A percentile compares a stretch with the other conserved stretches of the same genome.
phyloP scores from a whole-genome alignment of 2,329 filamentous ascomycete genomes.

The Zymoseptoria passerinii region DNA sequence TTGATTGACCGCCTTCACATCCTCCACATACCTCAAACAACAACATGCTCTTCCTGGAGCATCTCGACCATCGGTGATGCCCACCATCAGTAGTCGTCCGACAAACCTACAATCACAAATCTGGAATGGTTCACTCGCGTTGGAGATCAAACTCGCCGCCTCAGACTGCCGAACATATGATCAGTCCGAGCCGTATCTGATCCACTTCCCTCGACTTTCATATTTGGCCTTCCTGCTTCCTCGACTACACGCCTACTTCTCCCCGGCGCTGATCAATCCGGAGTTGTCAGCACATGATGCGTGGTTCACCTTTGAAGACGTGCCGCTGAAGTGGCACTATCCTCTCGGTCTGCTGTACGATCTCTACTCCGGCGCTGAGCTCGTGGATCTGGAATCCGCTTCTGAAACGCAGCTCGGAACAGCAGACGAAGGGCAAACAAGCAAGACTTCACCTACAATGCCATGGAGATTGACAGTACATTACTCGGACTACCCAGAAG shows the following conservation, averaged over 20 bases:
- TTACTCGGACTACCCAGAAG: conserved; percentile 50
- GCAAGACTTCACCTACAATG: conserved; percentile 24
- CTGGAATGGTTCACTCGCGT: conserved; percentile 52
- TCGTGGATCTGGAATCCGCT: conserved; percentile 27
- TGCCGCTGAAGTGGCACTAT: conserved; percentile 65
- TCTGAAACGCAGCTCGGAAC: conserved; percentile 1
- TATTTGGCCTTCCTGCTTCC: conserved; percentile 60
- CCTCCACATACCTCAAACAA: conserved; percentile 2
- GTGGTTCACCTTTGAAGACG: conserved; percentile 60
- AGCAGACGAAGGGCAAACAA: neutral
- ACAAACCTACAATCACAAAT: conserved; percentile 40
- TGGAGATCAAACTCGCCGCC: conserved; percentile 52
- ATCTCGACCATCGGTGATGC: conserved; percentile 17
- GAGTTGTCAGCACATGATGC: conserved; percentile 44
- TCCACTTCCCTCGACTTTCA: conserved; percentile 56
- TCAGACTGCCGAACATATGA: conserved; percentile 54
- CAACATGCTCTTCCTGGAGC: conserved; percentile 1
- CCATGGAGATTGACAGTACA: conserved; percentile 59
- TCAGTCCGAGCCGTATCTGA: conserved; percentile 52
- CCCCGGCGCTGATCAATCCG: conserved; percentile 49
- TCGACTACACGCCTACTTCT: conserved; percentile 56
- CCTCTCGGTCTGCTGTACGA: conserved; percentile 62
- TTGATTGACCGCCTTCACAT: neutral
- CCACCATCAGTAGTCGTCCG: conserved; percentile 7
- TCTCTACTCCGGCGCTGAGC: conserved; percentile 53